Base-by-base conservation (phyloP, 225 moss, liverwort and hornwort genomes). In the Climacium dendroides region DNA sequence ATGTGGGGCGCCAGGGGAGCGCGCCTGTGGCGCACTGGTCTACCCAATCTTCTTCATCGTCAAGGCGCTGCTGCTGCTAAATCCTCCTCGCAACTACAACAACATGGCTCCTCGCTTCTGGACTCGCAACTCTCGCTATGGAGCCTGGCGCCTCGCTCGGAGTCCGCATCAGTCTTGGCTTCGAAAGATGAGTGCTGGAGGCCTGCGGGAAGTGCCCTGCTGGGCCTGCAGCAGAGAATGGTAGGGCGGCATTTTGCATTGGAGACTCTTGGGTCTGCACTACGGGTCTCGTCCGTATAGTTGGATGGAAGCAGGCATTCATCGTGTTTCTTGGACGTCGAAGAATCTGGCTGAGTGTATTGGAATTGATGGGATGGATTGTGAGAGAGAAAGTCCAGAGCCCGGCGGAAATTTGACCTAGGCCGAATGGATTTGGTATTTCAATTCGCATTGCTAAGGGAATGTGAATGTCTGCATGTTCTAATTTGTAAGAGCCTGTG, bases 1-100 rank as follows among this genome's bases (percentile, higher is more conserved):
- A 92, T 92, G 92, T 92, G 86, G 88, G 90, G 90, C 66, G 75
- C 83, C 74, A 85, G 89, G 77, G 93, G 94, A 60, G 59, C 77
- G 74, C 89, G 92, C 74, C 85, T 94, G 55, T 91, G 89, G 91
- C 94, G 92, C 80, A 57, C 67, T 22, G 47, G 80, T 45, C 55
- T 90, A 37, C 84, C 54, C 75, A 77, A 74, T 71, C 57, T 70
- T 20, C 66, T 57, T 18, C 83, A 48, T 88, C 67, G 74, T 55
- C 61, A 55, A 80, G 86, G 59, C 24, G 53, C 74, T 15, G 86
- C 37, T 25, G 61, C 74, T 75, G 78, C 75, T 19, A 26, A 57
- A 24, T 70, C 83, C 23, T 77, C 87, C 5, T 82, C 52, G 80
- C 86, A 79, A 71, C 43, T 5, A 19, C 83, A 58, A 22, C 83